Evolutionary conservation across 441 rosid genomes (phyloP), one percentile per base, ranked within the genome.

Genomic region (Codiaeum variegatum): DNA sequence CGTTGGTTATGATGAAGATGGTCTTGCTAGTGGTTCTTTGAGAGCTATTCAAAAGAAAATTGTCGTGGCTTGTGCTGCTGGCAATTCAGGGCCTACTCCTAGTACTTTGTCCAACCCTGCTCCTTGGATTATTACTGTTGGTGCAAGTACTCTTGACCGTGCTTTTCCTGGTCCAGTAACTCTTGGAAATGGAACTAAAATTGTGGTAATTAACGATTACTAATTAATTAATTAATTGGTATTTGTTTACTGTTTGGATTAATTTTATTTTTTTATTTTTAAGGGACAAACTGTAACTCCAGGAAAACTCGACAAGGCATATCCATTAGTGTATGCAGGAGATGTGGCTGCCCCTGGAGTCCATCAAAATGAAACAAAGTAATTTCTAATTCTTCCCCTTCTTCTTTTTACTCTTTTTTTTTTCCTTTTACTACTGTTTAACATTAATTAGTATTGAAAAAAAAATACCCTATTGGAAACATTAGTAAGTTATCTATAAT

Each of bases 41-140:
- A 85, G 87, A 59, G 98, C 96, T 1, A 63, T 75, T 15, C 83
- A 78, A 52, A 87, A 75, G 23, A 83, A 90, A 38, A 84, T 93
- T 10, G 87, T 93, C 0, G 91, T 87, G 51, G 88, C 76, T 3
- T 85, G 88, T 64, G 59, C 86, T 6, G 98, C 94, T 0, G 98
- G 97, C 0, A 93, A 93, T 65, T 31, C 19, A 0, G 98, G 97
- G 0, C 98, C 98, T 10, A 58, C 79, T 12, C 88, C 89, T 0
- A 75, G 82, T 36, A 83, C 91, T 8, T 74, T 90, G 62, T 87
- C 94, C 0, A 93, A 93, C 70, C 42, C 77, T 0, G 90, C 91
- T 4, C 98, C 97, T 4, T 93, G 98, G 98, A 60, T 90, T 13
- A 84, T 89, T 18, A 93, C 98, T 0, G 96, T 91, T 0, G 86